Evolutionary conservation across 1,284 basidiomycete genomes (phyloP).

Genomic region (Paramarasmius palmivorus): DNA sequence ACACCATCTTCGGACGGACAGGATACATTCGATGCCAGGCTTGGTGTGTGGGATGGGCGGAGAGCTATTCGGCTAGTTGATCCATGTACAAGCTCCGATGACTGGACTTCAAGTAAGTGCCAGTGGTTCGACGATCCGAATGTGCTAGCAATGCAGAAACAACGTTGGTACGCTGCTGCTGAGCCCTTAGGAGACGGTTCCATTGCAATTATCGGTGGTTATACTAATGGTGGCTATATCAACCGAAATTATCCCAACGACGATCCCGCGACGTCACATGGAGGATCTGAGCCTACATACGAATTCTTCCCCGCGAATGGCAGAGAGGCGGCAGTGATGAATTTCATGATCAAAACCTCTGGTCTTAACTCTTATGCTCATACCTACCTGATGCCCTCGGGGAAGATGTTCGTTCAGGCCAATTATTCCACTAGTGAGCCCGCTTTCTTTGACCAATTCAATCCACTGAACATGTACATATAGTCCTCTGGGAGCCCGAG

Average conservation of each 20-base stretch:
- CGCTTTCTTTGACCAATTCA: slow-evolving; percentile 15
- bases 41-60: slow-evolving; percentile 67
- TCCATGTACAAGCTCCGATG: slow-evolving; percentile 63
- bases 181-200: slow-evolving; percentile 71
- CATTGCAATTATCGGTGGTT: slow-evolving; percentile 77
- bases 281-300: slow-evolving; percentile 66
- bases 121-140: slow-evolving; percentile 79
- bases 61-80: slow-evolving; percentile 74
- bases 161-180: slow-evolving; percentile 89
- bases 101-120: slow-evolving; percentile 53
- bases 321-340: slow-evolving; percentile 60
- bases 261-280: slow-evolving; percentile 66
- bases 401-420: slow-evolving; percentile 83
- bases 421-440: slow-evolving; percentile 73
- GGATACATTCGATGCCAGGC: slow-evolving; percentile 54
- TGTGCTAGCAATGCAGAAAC: slow-evolving; percentile 70
- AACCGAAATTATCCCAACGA: slow-evolving; percentile 79
- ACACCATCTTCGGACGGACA: slow-evolving; percentile 40
- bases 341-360: slow-evolving; percentile 80
- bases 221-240: slow-evolving; percentile 85
- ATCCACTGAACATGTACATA: slow-evolving; percentile 4
- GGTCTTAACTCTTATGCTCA: slow-evolving; percentile 91
- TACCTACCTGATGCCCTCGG: slow-evolving; percentile 84
- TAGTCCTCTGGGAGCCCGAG: slow-evolving; percentile 32
- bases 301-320: slow-evolving; percentile 83